These are phyloP conservation scores for Fusarium nurragi DNA, from an alignment of 2,329 filamentous ascomycete species.

Conservation along the genomic window DNA sequence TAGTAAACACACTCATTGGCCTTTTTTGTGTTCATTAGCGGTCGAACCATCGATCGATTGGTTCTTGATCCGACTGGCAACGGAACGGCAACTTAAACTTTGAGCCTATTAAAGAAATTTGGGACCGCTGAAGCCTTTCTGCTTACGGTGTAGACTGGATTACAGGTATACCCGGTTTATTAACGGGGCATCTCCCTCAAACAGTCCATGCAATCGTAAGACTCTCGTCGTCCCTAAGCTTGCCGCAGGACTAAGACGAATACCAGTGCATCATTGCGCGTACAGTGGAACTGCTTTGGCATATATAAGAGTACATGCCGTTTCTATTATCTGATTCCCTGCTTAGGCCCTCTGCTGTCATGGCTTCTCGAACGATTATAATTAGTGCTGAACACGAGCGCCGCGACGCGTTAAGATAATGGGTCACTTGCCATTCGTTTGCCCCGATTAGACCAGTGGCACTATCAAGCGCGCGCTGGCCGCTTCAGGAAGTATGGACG, in stretches of 20 bases:
- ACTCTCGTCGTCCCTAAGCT: background rate
- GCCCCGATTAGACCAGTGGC: background rate
- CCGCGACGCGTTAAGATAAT: background rate
- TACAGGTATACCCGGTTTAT: background rate
- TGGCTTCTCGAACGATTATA: background rate
- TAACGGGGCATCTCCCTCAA: background rate
- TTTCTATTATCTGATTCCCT: too few relatives aligned
- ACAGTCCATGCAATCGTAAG: background rate
- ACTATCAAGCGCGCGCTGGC: too few relatives aligned
- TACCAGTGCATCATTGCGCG: too few relatives aligned
- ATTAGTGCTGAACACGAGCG: background rate
- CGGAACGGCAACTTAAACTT: background rate
- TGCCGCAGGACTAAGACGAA: too few relatives aligned
- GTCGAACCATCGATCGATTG: background rate
- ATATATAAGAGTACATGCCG: too few relatives aligned
- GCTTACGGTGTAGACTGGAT: background rate
- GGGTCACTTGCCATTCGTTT: background rate
- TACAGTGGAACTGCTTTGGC: too few relatives aligned
- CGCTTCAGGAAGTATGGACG: too few relatives aligned
- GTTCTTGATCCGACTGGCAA: background rate
- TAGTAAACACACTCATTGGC: rapidly evolving
- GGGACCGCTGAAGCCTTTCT: background rate
- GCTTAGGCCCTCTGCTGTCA: background rate
- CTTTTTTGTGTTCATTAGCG: background rate
- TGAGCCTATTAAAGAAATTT: background rate